These are phyloP conservation scores for Musa acuminata DNA, from an alignment of 176 grass and related monocot species.

Conservation along the genomic window DNA sequence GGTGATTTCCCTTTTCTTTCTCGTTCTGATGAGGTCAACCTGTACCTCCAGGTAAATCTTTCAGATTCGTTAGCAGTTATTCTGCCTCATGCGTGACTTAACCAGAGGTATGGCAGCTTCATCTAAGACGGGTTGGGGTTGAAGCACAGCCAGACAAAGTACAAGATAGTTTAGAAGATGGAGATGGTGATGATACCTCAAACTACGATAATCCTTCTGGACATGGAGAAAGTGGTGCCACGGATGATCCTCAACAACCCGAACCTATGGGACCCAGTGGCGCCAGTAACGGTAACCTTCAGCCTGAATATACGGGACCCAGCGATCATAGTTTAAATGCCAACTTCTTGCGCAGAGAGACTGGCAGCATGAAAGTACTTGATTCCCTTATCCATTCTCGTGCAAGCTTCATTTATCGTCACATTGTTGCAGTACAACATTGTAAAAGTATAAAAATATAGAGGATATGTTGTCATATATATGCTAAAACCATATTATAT, in stretches of 20 bases:
- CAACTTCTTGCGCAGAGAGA: background rate
- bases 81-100: conserved; percentile 9
- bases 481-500: no score
- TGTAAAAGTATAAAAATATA: no score
- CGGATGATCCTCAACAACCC: conserved; percentile 13
- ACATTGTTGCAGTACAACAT: no score
- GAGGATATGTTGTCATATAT: no score
- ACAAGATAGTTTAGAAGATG: conserved; percentile 46
- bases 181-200: conserved; percentile 35
- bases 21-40: conserved; percentile 85
- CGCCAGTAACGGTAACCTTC: background rate
- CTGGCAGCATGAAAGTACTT: background rate
- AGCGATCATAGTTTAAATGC: background rate
- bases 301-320: background rate
- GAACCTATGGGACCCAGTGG: conserved; percentile 14
- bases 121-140: conserved; percentile 84
- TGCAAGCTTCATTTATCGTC: no score
- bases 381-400: no score
- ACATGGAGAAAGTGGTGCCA: conserved; percentile 14
- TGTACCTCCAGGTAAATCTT: conserved; percentile 83
- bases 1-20: conserved; percentile 97
- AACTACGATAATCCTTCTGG: conserved; percentile 21
- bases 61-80: conserved; percentile 15
- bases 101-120: conserved; percentile 50
- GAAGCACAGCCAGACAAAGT: conserved; percentile 65